Base-by-base conservation (phyloP, 306 rosid species). In the Gastrolobium villosum region DNA sequence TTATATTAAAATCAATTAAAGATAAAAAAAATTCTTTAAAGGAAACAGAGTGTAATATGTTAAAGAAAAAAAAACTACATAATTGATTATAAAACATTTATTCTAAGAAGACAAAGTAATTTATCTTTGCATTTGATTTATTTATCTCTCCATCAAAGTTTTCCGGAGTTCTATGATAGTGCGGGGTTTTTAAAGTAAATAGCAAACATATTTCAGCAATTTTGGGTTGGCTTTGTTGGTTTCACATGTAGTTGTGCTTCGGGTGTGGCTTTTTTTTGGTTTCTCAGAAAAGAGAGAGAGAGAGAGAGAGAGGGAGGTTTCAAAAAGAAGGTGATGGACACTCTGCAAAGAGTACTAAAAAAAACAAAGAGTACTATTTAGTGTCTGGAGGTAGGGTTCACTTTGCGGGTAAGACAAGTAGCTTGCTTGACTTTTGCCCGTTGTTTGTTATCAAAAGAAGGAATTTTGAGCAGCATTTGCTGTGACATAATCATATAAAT, bases 181-280 rank as follows among this genome's bases (percentile, higher is more conserved):
- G 70, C 64, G 28, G 14, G 10, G 6, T 6, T 36, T 35, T 15
- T 28, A 55, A 43, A 74, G 57, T 57, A 7, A 66, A 40, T 20
- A 69, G 57, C 40, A 11, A 53, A 28, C 77, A 41, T 56, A 8
- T 6, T 14, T 44, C 63, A 7, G 10, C 54, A 6, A 2, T 44
- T 79, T 84, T 56, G 76, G 57, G 77, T 50, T 55, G 63, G 70
- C 67, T 14, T 50, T 43, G 63, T 52, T 20, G 50, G 56, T 39
- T 50, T 67, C 35, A 65, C 41, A 55, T 65, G 48, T 37, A 10
- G 8, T 15, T 53, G 28, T 31, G 20, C 14, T 13, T 13, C 50
- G 1, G 41, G 44, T 5, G n/a, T 4, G 50, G 46, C 20, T 66
- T 34, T 20, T 14, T 45, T 57, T 48, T 55, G 45, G 62, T 31